Evolutionary conservation across 352 stramenopile genomes (phyloP).

Genomic region (Phytophthora europaea): DNA sequence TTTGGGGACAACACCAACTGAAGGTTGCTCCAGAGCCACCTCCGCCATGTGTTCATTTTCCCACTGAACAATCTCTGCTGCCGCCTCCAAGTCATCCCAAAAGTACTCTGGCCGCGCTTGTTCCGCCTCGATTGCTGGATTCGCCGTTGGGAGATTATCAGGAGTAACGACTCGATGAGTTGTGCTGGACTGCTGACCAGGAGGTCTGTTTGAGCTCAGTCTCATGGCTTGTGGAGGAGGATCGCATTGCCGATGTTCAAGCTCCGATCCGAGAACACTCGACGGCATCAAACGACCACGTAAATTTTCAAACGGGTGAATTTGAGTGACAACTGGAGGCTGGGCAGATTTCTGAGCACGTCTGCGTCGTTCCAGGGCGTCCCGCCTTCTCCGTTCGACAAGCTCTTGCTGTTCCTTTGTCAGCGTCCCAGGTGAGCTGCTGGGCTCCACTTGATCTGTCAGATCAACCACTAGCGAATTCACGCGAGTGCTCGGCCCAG

Average conservation of each 20-base stretch:
- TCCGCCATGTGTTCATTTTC: constrained; percentile 58
- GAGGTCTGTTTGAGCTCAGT: constrained; percentile 11
- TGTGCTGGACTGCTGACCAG: neutral
- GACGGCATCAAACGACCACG: constrained; percentile 1
- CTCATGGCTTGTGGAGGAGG: neutral
- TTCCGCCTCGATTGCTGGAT: neutral
- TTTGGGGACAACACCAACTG: neutral
- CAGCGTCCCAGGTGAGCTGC: constrained; percentile 46
- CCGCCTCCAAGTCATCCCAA: constrained; percentile 57
- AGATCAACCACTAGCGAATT: neutral
- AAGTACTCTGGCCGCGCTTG: constrained; percentile 32
- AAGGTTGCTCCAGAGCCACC: constrained; percentile 21
- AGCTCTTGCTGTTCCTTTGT: constrained; percentile 63
- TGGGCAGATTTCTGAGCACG: constrained; percentile 16
- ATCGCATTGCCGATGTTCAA: neutral
- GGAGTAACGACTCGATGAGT: constrained; percentile 36
- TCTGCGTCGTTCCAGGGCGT: constrained; percentile 70
- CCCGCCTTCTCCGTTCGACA: constrained; percentile 62
- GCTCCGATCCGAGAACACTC: neutral
- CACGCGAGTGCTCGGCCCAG: neutral
- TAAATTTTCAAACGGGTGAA: constrained; percentile 2
- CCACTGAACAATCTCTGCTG: constrained; percentile 64
- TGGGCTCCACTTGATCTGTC: constrained; percentile 7
- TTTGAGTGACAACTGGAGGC: constrained; percentile 13
- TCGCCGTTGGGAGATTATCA: constrained; percentile 20